Evolutionary conservation across 768 basidiomycete genomes (phyloP).

Genomic region (Tephrocybe rancida): DNA sequence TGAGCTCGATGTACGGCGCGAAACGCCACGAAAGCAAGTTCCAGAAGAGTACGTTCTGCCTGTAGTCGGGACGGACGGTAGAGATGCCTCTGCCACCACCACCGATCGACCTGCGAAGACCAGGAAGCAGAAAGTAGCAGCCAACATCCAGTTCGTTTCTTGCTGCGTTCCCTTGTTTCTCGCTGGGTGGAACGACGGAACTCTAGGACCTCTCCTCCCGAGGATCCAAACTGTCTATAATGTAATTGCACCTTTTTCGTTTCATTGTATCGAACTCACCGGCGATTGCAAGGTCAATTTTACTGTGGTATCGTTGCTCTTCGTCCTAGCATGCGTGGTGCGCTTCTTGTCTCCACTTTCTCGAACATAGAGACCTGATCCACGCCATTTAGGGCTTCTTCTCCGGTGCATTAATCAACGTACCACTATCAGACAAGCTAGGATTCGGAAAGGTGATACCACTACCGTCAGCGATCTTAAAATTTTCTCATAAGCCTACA

Average conservation of each 20-base stretch:
- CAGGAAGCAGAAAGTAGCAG: constrained; percentile 22
- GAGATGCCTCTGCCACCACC: neutral
- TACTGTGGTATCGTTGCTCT: constrained; percentile 45
- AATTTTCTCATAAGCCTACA: constrained; percentile 7
- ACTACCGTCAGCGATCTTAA: neutral
- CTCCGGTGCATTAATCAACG: constrained; percentile 30
- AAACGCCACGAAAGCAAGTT: constrained; percentile 13
- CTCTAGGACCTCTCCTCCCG: constrained; percentile 74
- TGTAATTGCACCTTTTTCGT: constrained; percentile 43
- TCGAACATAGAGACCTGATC: neutral
- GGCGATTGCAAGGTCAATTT: constrained; percentile 42
- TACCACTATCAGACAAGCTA: constrained; percentile 26
- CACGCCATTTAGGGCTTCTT: constrained; percentile 29
- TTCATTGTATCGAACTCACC: neutral
- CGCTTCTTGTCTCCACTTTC: constrained; percentile 14
- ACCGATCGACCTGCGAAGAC: constrained; percentile 14
- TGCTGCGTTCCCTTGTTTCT: constrained; percentile 62
- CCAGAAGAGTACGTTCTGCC: constrained; percentile 3
- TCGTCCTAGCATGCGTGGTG: constrained; percentile 40
- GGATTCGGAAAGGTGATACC: constrained; percentile 33
- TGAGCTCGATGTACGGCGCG: constrained; percentile 10
- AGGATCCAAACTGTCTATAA: constrained; percentile 61
- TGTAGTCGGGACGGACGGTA: neutral
- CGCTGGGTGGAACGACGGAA: constrained; percentile 79
- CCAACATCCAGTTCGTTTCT: constrained; percentile 50